Evolutionary conservation across 2,329 filamentous ascomycete species (phyloP), one percentile per base, ranked within the genome.

Genomic region (Xylogone sp.): DNA sequence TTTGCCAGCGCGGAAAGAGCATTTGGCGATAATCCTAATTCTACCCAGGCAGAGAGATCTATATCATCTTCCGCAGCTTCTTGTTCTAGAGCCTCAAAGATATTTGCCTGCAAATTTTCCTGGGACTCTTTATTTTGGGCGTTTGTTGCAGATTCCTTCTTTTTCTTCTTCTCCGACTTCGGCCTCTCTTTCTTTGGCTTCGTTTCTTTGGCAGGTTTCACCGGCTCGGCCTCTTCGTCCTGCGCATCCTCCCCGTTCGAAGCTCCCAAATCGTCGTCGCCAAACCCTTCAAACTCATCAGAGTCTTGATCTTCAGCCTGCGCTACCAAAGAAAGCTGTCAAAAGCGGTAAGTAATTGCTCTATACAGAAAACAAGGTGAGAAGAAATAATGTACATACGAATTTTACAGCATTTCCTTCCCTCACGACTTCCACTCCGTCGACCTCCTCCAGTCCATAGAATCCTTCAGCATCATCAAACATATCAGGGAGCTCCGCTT

Each of bases 391-490:
- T 4, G 12, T 46, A 65, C 71, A 51, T 60, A 85, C 71, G 68
- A 86, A 86, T 62, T 79, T 74, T 22, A 86, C 69, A 5, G 72
- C 76, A 48, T 76, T 71, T 7, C 83, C 83, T 24, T 86, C 77
- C 55, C 79, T 82, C 42, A 96, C 75, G n/a, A 99, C 78, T 24
- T 96, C 88, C 1, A 99, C 89, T 48, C 89, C 90, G 16, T 96
- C 89, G 45, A 97, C 86, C 63, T 97, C 92, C 63, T 99, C 91
- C 1, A 99, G 73, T 0, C 89, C 91, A 62, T 86, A 95, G 68
- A 99, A 97, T 0, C 94, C 94, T 57, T 95, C 91, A n/a, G 89
- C 89, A 71, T 97, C 90, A 44, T 93, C 84, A 60, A 92, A 76
- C 65, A 87, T 84, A 64, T 92, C 88, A 6, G 90, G 89, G 3